A percentile compares a stretch with the other conserved stretches of the same genome.
These are phyloP conservation scores for Kazachstania viticola DNA, from an alignment of 805 yeast genomes.

Conservation along the genomic window DNA sequence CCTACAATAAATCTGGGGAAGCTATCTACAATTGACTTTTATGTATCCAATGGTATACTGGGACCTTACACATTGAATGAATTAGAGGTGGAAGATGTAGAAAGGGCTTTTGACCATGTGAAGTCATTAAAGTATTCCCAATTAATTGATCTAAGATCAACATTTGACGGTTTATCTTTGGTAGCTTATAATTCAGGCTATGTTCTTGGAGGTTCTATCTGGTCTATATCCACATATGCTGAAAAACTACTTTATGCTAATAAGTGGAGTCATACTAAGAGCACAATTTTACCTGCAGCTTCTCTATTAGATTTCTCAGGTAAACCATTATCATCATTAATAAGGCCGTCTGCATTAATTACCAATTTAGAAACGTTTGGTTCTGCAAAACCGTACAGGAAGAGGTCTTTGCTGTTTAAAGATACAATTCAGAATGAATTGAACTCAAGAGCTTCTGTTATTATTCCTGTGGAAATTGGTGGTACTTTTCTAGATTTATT, in stretches of 20 bases:
- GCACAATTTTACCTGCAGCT: conserved; percentile 70
- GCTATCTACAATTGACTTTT: conserved; percentile 72
- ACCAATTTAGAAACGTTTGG: conserved; percentile 52
- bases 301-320: conserved; percentile 47
- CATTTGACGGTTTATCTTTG: conserved; percentile 45
- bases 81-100: conserved; percentile 63
- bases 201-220: conserved; percentile 84
- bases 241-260: conserved; percentile 84
- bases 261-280: conserved; percentile 90
- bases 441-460: conserved; percentile 46
- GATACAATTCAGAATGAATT: conserved; percentile 44
- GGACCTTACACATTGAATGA: conserved; percentile 55
- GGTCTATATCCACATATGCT: conserved; percentile 63
- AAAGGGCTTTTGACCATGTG: conserved; percentile 65
- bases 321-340: conserved; percentile 48
- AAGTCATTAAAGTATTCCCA: conserved; percentile 69
- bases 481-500: conserved; percentile 74
- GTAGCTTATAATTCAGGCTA: conserved; percentile 90
- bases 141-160: conserved; percentile 49
- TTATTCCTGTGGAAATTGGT: conserved; percentile 72
- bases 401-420: conserved; percentile 53
- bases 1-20: conserved; percentile 84
- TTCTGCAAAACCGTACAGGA: conserved; percentile 48
- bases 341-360: conserved; percentile 74
- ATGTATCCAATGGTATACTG: conserved; percentile 57